A percentile compares a stretch with the other conserved stretches of the same genome.
Evolutionary conservation across 441 rosid species (phyloP).

Genomic region (Breynia disticha): DNA sequence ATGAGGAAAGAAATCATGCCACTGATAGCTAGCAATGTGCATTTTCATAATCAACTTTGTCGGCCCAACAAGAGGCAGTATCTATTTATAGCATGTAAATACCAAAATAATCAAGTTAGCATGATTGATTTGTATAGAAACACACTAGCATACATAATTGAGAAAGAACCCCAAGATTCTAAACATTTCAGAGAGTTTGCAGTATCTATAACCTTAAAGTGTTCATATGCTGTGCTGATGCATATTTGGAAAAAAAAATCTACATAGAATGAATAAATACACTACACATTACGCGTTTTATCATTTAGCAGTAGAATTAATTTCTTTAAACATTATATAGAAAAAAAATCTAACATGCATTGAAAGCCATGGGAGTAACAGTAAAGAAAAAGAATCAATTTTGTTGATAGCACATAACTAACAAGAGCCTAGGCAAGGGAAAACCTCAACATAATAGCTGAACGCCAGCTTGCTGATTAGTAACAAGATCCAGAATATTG

Average conservation of each 20-base stretch:
- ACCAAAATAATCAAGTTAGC: too few species aligned
- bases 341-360: too few species aligned
- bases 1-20: constrained; percentile 89
- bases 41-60: constrained; percentile 67
- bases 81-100: constrained; percentile 26
- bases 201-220: neutral
- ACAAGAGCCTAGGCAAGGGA: constrained; percentile 10
- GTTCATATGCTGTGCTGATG: neutral
- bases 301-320: too few species aligned
- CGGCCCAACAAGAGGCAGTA: constrained; percentile 70
- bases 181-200: neutral
- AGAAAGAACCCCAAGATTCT: neutral
- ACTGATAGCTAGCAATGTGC: constrained; percentile 49
- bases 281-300: too few species aligned
- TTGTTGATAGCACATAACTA: neutral
- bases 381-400: too few species aligned
- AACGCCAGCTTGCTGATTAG: constrained; percentile 89
- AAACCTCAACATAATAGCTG: constrained; percentile 97
- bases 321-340: too few species aligned
- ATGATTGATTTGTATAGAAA: neutral
- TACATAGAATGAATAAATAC: too few species aligned
- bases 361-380: too few species aligned
- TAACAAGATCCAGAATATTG: constrained; percentile 85
- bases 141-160: neutral
- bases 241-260: neutral